Conservation (phyloP, 2,329 filamentous ascomycete species). For the Hymenoscyphus albidus region DNA sequence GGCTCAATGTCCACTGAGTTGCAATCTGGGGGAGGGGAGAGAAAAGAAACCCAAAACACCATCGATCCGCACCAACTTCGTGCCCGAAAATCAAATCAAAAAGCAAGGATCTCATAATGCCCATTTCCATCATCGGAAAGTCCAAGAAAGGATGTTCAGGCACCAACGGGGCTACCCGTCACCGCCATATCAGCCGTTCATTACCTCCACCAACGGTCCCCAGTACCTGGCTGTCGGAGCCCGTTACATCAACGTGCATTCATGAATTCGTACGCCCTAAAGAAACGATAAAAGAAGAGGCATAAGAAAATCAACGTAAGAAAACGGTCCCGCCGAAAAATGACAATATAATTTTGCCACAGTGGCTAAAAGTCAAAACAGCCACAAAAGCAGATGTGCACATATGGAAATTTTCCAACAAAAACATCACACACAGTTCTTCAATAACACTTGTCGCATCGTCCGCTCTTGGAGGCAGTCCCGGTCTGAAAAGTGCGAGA, state of each 20-base stretch:
- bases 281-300: not conserved
- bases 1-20: slow-evolving; percentile 1
- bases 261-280: not conserved
- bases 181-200: slow-evolving; percentile 5
- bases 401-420: not conserved
- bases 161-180: not conserved
- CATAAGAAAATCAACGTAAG: not conserved
- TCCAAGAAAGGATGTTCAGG: not conserved
- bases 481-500: not conserved
- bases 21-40: not conserved
- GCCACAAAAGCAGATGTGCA: slow-evolving; percentile 5
- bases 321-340: slow-evolving; percentile 1
- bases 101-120: not conserved
- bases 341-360: slow-evolving; percentile 4
- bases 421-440: not conserved
- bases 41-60: not conserved
- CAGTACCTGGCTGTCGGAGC: not conserved
- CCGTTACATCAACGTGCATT: not conserved
- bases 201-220: not conserved
- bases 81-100: not conserved
- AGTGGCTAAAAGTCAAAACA: slow-evolving; percentile 5
- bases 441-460: not conserved
- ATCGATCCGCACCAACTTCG: not conserved
- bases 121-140: not conserved
- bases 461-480: not conserved